These are phyloP conservation scores for Cladosporium sp. DNA, from an alignment of 2,329 filamentous ascomycete species.

Conservation along the genomic window DNA sequence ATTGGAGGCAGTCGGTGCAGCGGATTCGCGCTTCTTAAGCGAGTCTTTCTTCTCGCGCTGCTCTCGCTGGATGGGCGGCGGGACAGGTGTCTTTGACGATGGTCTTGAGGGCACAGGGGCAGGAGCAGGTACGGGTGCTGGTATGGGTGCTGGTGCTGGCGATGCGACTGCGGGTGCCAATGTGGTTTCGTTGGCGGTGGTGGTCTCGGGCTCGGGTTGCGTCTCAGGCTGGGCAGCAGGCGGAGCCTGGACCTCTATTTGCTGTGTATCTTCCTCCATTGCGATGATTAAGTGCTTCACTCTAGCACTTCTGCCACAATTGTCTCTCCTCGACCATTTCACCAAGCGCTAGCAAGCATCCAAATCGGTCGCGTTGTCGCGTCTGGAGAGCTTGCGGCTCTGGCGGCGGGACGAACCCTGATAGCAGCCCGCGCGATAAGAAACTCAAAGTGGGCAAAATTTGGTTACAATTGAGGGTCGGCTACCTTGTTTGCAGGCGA, in stretches of 20 bases:
- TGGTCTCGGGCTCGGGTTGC: not conserved
- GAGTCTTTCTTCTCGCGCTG: slow-evolving; percentile 50
- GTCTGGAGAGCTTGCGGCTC: not conserved
- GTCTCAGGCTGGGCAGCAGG: not conserved
- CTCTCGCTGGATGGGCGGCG: slow-evolving; percentile 42
- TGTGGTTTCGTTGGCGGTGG: not conserved
- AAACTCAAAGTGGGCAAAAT: slow-evolving; percentile 1
- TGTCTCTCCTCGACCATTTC: not conserved
- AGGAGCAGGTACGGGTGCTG: slow-evolving; percentile 45
- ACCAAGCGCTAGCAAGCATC: not conserved
- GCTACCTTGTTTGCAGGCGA: not conserved
- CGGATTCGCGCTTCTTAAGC: slow-evolving; percentile 50
- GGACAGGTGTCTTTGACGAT: slow-evolving; percentile 30
- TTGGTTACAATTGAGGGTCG: slow-evolving; percentile 5
- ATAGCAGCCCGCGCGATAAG: slow-evolving; percentile 8
- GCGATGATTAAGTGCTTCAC: not conserved
- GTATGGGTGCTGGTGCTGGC: not conserved
- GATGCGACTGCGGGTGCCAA: not conserved
- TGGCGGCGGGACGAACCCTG: not conserved
- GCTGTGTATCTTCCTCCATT: not conserved
- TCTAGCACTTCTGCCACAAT: not conserved
- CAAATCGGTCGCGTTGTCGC: not conserved
- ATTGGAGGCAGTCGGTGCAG: slow-evolving; percentile 31
- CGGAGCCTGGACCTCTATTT: not conserved
- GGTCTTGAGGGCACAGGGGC: slow-evolving; percentile 30